Evolutionary conservation across 78 protist species (phyloP).

Genomic region (Thecamonas trahens): DNA sequence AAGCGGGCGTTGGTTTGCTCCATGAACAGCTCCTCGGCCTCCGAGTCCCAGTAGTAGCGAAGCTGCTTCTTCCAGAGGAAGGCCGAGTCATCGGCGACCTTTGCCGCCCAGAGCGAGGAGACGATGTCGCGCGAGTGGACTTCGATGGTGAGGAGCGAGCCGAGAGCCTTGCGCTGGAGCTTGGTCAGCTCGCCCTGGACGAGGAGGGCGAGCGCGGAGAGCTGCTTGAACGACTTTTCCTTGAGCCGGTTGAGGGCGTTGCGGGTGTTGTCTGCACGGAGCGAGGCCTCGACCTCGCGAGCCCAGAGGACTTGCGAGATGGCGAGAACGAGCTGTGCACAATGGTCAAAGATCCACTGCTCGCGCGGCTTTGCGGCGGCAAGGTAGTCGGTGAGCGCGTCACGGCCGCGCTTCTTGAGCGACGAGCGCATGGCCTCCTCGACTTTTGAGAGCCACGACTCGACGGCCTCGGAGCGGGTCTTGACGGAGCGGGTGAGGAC

Average conservation of each 20-base stretch:
- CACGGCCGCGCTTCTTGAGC: neutral
- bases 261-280: neutral
- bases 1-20: conserved; percentile 26
- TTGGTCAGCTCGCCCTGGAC: conserved; percentile 15
- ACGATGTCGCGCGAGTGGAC: conserved; percentile 77
- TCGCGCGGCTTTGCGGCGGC: conserved; percentile 15
- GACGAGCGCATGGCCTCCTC: conserved; percentile 1
- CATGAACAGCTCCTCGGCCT: conserved; percentile 25
- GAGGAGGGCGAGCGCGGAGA: conserved; percentile 9
- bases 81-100: conserved; percentile 1
- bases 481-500: neutral
- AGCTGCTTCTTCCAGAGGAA: conserved; percentile 84
- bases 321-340: conserved; percentile 57
- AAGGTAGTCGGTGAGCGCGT: neutral
- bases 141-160: conserved; percentile 69
- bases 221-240: conserved; percentile 9
- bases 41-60: conserved; percentile 67
- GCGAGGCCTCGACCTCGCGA: neutral
- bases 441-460: conserved; percentile 69
- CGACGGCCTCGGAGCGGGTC: conserved; percentile 42
- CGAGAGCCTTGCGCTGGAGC: conserved; percentile 30
- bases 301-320: conserved; percentile 58
- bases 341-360: conserved; percentile 60
- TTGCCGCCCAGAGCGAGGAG: conserved; percentile 15
- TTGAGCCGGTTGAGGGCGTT: conserved; percentile 2